phyloP scores from a whole-genome alignment of 2,329 filamentous ascomycete genomes.

The Cladophialophora carrionii region DNA sequence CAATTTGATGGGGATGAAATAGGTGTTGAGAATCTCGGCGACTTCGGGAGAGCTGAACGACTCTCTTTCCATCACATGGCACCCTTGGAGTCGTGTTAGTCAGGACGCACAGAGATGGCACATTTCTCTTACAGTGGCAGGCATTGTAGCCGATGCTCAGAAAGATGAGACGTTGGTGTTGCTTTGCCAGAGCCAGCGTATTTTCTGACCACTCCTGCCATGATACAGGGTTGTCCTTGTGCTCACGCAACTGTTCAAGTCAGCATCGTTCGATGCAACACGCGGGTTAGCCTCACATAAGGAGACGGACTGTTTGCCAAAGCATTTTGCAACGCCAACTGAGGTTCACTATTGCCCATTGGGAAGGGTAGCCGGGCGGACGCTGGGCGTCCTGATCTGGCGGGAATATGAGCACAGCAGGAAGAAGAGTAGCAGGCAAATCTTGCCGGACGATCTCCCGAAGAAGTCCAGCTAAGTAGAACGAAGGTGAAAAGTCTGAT shows the following conservation, averaged over 20 bases:
- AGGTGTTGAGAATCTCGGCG: conserved; percentile 78
- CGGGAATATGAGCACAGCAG: background rate
- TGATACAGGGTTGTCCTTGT: conserved; percentile 78
- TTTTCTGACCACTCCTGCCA: conserved; percentile 89
- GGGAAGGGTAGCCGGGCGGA: conserved; percentile 14
- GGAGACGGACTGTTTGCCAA: conserved; percentile 58
- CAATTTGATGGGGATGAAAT: conserved; percentile 88
- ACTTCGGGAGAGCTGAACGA: conserved; percentile 84
- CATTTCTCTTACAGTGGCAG: conserved; percentile 74
- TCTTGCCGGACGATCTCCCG: background rate
- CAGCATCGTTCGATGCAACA: conserved; percentile 10
- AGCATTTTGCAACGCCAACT: conserved; percentile 32
- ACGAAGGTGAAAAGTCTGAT: conserved; percentile 14
- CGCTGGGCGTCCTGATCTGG: background rate
- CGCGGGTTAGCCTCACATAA: conserved; percentile 56
- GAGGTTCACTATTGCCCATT: conserved; percentile 27
- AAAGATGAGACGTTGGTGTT: conserved; percentile 85
- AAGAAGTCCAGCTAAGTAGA: conserved; percentile 1
- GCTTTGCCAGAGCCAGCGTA: conserved; percentile 74
- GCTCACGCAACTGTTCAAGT: conserved; percentile 63
- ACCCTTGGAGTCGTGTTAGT: conserved; percentile 57
- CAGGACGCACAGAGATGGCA: background rate
- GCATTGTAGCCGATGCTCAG: conserved; percentile 93
- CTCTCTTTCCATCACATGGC: conserved; percentile 89
- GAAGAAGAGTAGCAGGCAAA: background rate